Percentiles rank a stretch among this genome's conserved stretches.
Evolutionary conservation across 1,139 yeast species (phyloP).

Genomic region (Pichia sp.): DNA sequence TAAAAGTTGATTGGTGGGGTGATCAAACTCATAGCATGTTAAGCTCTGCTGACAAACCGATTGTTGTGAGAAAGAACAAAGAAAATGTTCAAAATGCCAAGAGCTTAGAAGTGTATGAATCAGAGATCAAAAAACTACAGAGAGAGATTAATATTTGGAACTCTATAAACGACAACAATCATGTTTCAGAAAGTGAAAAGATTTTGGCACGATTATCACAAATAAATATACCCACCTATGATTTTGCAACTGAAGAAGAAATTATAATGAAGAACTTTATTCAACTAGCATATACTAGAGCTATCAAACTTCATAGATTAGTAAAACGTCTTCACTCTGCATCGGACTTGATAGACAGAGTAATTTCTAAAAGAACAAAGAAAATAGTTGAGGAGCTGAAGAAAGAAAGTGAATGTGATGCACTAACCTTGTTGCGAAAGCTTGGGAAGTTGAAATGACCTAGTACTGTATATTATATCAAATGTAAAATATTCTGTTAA

Average conservation of each 20-base stretch:
- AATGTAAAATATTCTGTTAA: background rate
- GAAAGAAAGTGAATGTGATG: slow-evolving; percentile 17
- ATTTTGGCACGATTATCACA: slow-evolving; percentile 1
- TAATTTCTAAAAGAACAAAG: background rate
- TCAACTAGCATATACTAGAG: background rate
- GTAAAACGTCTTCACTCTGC: background rate
- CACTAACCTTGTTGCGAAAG: slow-evolving; percentile 23
- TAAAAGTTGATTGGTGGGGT: slow-evolving; percentile 64
- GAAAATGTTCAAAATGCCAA: slow-evolving; percentile 44
- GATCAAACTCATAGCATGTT: slow-evolving; percentile 22
- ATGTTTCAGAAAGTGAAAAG: slow-evolving; percentile 1
- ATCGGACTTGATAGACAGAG: background rate
- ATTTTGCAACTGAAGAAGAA: background rate
- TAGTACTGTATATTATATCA: background rate
- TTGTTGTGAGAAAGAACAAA: slow-evolving; percentile 44
- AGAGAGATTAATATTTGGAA: slow-evolving; percentile 33
- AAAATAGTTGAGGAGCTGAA: slow-evolving; percentile 12
- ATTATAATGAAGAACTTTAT: background rate
- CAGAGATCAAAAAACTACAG: slow-evolving; percentile 37
- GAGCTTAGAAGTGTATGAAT: slow-evolving; percentile 39
- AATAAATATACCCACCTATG: background rate
- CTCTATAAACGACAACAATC: slow-evolving; percentile 1
- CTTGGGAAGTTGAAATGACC: slow-evolving; percentile 14
- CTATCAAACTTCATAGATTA: slow-evolving; percentile 1
- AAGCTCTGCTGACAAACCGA: slow-evolving; percentile 17